Evolutionary conservation across 345 rosid genomes (phyloP).

Genomic region (Iberis pinnata): DNA sequence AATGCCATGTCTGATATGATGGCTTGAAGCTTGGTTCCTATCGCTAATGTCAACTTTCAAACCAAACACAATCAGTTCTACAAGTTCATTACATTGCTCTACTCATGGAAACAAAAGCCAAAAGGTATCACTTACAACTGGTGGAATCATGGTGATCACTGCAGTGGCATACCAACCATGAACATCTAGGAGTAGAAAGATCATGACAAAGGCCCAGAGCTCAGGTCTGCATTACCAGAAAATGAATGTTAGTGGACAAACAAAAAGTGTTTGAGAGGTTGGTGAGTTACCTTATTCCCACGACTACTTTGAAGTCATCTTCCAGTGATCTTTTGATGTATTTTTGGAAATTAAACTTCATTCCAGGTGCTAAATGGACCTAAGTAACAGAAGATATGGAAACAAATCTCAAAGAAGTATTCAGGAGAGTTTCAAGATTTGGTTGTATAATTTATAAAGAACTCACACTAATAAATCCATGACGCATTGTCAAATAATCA

Average conservation of each 20-base stretch:
- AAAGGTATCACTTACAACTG: slow-evolving; percentile 47
- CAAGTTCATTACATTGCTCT: no score
- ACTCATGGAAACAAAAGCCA: background rate
- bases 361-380: slow-evolving; percentile 91
- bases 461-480: slow-evolving; percentile 77
- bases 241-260: slow-evolving; percentile 8
- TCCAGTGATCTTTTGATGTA: slow-evolving; percentile 84
- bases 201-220: slow-evolving; percentile 71
- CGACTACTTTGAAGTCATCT: slow-evolving; percentile 94
- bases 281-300: slow-evolving; percentile 65
- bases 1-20: slow-evolving; percentile 80
- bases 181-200: slow-evolving; percentile 68
- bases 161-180: slow-evolving; percentile 69
- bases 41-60: slow-evolving; percentile 67
- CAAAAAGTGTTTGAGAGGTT: background rate
- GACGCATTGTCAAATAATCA: slow-evolving; percentile 83
- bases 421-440: background rate
- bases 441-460: background rate
- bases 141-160: slow-evolving; percentile 56
- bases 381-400: slow-evolving; percentile 20
- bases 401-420: background rate
- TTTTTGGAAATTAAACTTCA: slow-evolving; percentile 80
- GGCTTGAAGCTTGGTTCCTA: slow-evolving; percentile 88
- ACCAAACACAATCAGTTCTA: slow-evolving; percentile 4
- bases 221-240: slow-evolving; percentile 44